Evolutionary conservation across 2,329 filamentous ascomycete genomes (phyloP).

Genomic region (Mollisiaceae sp.): DNA sequence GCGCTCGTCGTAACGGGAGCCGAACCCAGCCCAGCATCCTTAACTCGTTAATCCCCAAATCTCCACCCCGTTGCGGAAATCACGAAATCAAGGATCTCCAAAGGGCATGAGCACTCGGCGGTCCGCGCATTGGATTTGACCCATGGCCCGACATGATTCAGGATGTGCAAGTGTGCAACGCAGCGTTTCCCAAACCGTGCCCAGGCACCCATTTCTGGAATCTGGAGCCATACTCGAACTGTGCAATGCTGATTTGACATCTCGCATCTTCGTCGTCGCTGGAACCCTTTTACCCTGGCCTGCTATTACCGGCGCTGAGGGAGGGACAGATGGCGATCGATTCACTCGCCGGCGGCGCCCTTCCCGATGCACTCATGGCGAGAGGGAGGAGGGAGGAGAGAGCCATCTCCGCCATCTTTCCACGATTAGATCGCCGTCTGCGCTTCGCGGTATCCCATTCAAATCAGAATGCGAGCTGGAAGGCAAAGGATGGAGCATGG

Average conservation of each 20-base stretch:
- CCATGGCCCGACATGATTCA: constrained; percentile 15
- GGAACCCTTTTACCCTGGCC: neutral
- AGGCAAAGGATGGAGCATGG: neutral
- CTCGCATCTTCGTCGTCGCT: neutral
- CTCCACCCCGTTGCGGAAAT: constrained; percentile 12
- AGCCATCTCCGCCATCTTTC: constrained; percentile 15
- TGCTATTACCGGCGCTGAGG: constrained; percentile 1
- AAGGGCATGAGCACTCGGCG: constrained; percentile 16
- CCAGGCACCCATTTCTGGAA: constrained; percentile 11
- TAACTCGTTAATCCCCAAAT: constrained; percentile 7
- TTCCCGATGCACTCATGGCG: constrained; percentile 9
- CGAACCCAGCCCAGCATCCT: no score
- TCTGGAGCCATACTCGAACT: constrained; percentile 4
- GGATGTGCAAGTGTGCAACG: constrained; percentile 9
- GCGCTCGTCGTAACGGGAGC: neutral
- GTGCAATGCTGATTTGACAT: constrained; percentile 14
- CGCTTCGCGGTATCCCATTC: neutral
- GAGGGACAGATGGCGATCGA: constrained; percentile 15
- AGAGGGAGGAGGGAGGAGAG: neutral
- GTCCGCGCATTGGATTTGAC: constrained; percentile 18
- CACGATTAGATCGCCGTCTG: constrained; percentile 2
- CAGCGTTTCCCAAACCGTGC: neutral
- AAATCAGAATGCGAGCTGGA: constrained; percentile 4
- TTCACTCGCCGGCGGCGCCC: constrained; percentile 16
- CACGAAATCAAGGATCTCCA: constrained; percentile 15